Evolutionary conservation across 768 basidiomycete genomes (phyloP), one percentile per base, ranked within the genome.

Genomic region (Mycena chlorophos): DNA sequence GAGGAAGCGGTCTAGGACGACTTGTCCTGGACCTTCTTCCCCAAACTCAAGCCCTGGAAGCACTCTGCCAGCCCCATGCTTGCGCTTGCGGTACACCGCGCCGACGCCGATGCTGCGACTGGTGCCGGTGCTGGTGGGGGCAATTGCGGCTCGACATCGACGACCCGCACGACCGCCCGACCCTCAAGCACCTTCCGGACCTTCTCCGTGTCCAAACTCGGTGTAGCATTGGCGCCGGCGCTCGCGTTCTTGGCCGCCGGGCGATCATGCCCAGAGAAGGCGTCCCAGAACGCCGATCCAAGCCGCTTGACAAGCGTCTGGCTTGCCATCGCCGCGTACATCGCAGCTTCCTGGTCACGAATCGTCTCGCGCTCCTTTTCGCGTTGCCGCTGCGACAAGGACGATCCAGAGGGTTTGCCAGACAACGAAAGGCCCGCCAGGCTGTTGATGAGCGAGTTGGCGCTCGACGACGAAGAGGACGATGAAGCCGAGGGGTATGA

Each of bases 271-370:
- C 85, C 86, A n/a, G 86, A 79, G 71, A 94, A 94, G 16, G 93
- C 93, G 59, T 92, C 91, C 88, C 91, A 90, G 73, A 94, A 94
- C 40, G 91, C 89, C 20, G 75, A 68, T 4, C 88, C 86, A 28
- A 94, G 77, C 65, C 85, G 86, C 65, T 75, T 73, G 49, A 89
- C 61, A 27, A 95, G 72, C 1, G 92, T 94, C 72, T 91, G 86
- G 43, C 83, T 83, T 8, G 90, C 91, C 58, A 91, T 75, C n/a
- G 83, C 80, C 12, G 91, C 91, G 17, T 86, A 74, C 64, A 86
- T 74, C 5, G 83, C 84, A 14, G 79, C 73, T 47, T 79, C 73
- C 56, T 71, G 70, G 53, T 75, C 73, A 68, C 64, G 46, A 66
- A n/a, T n/a, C 59, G 49, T 64, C 65, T 56, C 73, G 62, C 51